Evolutionary conservation across 768 basidiomycete genomes (phyloP).

Genomic region (Boletus bicolor): DNA sequence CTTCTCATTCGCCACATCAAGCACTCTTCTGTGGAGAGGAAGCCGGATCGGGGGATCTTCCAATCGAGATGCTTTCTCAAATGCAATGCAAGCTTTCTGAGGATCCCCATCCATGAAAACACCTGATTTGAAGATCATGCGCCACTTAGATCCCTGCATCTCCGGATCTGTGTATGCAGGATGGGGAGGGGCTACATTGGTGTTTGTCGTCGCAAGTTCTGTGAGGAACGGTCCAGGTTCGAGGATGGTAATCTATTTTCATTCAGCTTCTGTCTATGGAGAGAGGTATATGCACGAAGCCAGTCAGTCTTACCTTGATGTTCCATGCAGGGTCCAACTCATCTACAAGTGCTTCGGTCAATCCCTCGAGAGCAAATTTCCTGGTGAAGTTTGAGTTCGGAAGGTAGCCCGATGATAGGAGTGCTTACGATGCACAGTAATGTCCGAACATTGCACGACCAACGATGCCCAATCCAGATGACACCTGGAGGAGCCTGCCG

Average conservation of each 20-base stretch:
- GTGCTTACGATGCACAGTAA: constrained; percentile 29
- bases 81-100: constrained; percentile 18
- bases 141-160: constrained; percentile 9
- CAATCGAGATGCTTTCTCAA: constrained; percentile 17
- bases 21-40: constrained; percentile 12
- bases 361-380: constrained; percentile 27
- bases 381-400: neutral
- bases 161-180: constrained; percentile 19
- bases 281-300: neutral
- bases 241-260: constrained; percentile 16
- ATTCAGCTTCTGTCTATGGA: neutral
- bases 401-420: neutral
- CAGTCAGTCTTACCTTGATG: constrained; percentile 12
- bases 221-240: constrained; percentile 20
- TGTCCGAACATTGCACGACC: constrained; percentile 6
- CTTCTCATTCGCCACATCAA: constrained; percentile 8
- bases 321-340: constrained; percentile 17
- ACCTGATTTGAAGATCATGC: neutral
- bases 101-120: constrained; percentile 11
- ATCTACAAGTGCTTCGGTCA: constrained; percentile 20
- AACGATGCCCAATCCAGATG: constrained; percentile 27
- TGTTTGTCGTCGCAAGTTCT: neutral
- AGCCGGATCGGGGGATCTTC: constrained; percentile 22
- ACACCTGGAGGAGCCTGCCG: constrained; percentile 35
- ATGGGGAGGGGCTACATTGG: neutral